Evolutionary conservation across 352 stramenopile genomes (phyloP), one percentile per base, ranked within the genome.

Genomic region (Pythium grandisporangium): DNA sequence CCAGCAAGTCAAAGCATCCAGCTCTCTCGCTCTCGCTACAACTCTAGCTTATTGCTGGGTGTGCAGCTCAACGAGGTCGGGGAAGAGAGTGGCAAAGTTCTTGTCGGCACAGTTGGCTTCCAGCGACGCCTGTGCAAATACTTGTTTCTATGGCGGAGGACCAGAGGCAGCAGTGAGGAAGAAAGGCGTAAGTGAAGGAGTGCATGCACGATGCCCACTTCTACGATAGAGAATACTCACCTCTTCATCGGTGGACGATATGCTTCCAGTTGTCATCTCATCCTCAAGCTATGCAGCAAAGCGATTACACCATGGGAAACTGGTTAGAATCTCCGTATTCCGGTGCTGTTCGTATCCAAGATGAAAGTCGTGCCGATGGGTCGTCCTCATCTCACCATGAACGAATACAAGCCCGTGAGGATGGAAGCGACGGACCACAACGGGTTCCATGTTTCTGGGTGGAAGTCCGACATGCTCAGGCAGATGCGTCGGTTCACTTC

Each of bases 341-440:
- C n/a, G n/a, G n/a, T n/a, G n/a, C n/a, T n/a, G n/a, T n/a, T n/a
- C n/a, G n/a, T n/a, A n/a, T n/a, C n/a, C n/a, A n/a, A n/a, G n/a
- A n/a, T n/a, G n/a, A n/a, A n/a, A n/a, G n/a, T n/a, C n/a, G n/a
- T n/a, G n/a, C n/a, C n/a, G n/a, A n/a, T n/a, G n/a, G n/a, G n/a
- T n/a, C n/a, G n/a, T n/a, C n/a, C n/a, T n/a, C n/a, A 32, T 32
- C 61, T 51, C 27, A 84, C 73, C 85, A 96, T 96, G 70, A 98
- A 98, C 8, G 85, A 97, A 54, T 96, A 95, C 14, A 98, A 61
- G 2, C 92, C 93, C 24, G 81, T 96, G 42, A 98, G 69, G 58
- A 98, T 98, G 20, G 90, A 97, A 34, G 68, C 77, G 21, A 97
- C 85, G n/a, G 71, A 83, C 92, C 92, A 98, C 56, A 97, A 88